Conservation (phyloP, 2,329 filamentous ascomycete genomes). For the Ophiocordyceps camponoti-rufipedis region DNA sequence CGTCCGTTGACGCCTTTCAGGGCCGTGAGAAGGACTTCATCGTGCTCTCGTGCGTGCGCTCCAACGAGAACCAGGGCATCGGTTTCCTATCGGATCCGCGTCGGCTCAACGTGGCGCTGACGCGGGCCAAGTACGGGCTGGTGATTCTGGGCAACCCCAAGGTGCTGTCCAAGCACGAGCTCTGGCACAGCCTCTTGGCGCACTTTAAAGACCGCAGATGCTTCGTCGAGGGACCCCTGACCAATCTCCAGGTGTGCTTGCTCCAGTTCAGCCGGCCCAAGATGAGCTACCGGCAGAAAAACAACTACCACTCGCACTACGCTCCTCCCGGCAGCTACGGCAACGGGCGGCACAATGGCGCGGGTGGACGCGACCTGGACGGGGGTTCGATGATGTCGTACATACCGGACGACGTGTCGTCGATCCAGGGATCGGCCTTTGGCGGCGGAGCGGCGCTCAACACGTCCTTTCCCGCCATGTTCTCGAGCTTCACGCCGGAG, state of each 20-base stretch:
- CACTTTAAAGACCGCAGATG: constrained; percentile 97
- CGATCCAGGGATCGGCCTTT: constrained; percentile 79
- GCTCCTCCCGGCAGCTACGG: constrained; percentile 18
- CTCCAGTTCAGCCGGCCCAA: constrained; percentile 91
- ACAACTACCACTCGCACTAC: constrained; percentile 54
- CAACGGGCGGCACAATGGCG: constrained; percentile 22
- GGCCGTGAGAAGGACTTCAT: constrained; percentile 99
- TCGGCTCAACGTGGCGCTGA: constrained; percentile 91
- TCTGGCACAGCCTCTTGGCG: constrained; percentile 88
- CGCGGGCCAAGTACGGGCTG: constrained; percentile 88
- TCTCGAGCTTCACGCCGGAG: constrained; percentile 76
- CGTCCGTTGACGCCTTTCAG: constrained; percentile 96
- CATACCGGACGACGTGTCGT: constrained; percentile 93
- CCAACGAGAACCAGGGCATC: constrained; percentile 97
- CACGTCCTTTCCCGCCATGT: constrained; percentile 77
- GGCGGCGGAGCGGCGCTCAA: constrained; percentile 66
- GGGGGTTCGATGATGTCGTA: constrained; percentile 83
- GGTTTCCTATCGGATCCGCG: constrained; percentile 96
- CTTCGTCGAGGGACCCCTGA: constrained; percentile 85
- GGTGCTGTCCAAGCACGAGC: constrained; percentile 88
- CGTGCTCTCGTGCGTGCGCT: constrained; percentile 90
- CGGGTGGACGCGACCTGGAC: constrained; percentile 41
- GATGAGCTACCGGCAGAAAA: constrained; percentile 82
- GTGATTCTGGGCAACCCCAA: constrained; percentile 97
- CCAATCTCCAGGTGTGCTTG: constrained; percentile 87